Evolutionary conservation across 768 basidiomycete species (phyloP).

Genomic region (Kwoniella mangroviensis): DNA sequence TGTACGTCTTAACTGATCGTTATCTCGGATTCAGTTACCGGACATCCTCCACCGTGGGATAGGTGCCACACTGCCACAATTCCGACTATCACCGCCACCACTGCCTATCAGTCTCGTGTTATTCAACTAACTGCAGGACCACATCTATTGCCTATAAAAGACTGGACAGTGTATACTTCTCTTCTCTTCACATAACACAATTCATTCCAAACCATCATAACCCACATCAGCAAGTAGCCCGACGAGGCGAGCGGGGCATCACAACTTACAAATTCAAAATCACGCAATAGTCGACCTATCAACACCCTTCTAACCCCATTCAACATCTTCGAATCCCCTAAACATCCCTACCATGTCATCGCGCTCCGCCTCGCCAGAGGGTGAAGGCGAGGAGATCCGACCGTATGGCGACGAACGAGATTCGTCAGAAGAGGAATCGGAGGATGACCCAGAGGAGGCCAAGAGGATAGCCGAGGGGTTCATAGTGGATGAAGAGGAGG

Average conservation of each 20-base stretch:
- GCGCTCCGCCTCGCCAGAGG: conserved; percentile 49
- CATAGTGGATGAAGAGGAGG: conserved; percentile 86
- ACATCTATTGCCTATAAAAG: not conserved
- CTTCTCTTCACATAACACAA: not conserved
- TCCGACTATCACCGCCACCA: conserved; percentile 9
- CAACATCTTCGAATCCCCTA: not conserved
- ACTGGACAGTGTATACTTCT: not conserved
- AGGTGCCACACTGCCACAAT: conserved; percentile 20
- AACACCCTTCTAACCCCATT: not conserved
- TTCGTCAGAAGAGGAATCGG: conserved; percentile 62
- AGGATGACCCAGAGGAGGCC: conserved; percentile 88
- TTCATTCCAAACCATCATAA: not conserved
- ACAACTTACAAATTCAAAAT: not conserved
- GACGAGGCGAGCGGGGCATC: not conserved
- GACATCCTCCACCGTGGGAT: conserved; percentile 20
- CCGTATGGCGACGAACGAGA: conserved; percentile 54
- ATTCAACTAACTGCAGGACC: not conserved
- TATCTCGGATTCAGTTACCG: conserved; percentile 2
- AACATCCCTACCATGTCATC: conserved; percentile 38
- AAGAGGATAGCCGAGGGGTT: conserved; percentile 81
- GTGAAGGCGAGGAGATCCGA: conserved; percentile 54
- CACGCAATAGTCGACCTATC: no score
- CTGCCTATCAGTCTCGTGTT: conserved; percentile 2
- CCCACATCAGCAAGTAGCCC: not conserved
- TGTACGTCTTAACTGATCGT: not conserved